phyloP scores from a whole-genome alignment of 257 asterid genomes.

The Datura wrightii region DNA sequence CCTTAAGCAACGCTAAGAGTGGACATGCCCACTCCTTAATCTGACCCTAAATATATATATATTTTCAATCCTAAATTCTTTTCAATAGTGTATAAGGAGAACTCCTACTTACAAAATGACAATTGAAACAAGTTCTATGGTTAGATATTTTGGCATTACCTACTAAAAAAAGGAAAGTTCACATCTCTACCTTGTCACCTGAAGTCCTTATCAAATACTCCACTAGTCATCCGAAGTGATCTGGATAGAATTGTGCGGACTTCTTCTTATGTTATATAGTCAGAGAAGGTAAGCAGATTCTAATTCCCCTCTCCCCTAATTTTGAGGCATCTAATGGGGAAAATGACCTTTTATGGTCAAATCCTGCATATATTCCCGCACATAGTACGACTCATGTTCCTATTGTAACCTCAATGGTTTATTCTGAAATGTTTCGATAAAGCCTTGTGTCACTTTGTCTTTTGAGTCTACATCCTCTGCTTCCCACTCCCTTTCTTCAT shows the following conservation, averaged over 20 bases:
- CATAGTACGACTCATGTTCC: background rate
- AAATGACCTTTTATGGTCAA: background rate
- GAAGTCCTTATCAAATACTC: background rate
- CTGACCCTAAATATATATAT: background rate
- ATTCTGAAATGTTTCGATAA: background rate
- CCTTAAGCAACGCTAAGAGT: background rate
- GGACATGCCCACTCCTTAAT: background rate
- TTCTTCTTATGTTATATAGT: background rate
- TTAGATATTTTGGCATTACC: background rate
- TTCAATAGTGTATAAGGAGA: background rate
- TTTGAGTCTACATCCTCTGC: slow-evolving; percentile 3
- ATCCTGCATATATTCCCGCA: background rate
- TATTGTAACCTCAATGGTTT: slow-evolving; percentile 7
- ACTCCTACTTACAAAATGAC: background rate
- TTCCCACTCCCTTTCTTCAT: slow-evolving; percentile 1
- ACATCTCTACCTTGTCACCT: background rate
- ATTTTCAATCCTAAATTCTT: slow-evolving; percentile 8
- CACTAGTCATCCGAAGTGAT: background rate
- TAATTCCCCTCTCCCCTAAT: slow-evolving; percentile 15
- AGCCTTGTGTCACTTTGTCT: background rate
- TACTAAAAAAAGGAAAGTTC: background rate
- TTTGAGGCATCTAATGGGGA: background rate
- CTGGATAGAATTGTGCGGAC: background rate
- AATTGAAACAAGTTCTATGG: background rate
- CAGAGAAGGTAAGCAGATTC: slow-evolving; percentile 1